Evolutionary conservation across 345 rosid genomes (phyloP).

Genomic region (Boechera retrofracta): DNA sequence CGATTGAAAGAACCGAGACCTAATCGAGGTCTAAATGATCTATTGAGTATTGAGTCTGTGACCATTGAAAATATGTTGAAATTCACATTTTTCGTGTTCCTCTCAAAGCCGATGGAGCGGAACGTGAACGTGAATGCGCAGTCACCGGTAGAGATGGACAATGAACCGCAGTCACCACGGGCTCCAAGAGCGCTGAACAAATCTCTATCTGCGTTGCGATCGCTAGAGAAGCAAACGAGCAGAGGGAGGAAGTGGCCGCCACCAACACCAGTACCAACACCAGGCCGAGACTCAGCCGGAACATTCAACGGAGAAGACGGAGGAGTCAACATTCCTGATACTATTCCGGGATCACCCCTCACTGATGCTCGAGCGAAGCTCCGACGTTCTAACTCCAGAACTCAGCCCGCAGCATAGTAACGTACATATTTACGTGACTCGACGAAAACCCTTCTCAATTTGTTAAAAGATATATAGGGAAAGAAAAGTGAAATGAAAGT

Average conservation of each 20-base stretch:
- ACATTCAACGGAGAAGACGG: constrained; percentile 41
- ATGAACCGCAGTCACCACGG: constrained; percentile 23
- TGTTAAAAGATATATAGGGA: constrained; percentile 25
- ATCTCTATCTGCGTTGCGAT: constrained; percentile 26
- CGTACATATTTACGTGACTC: constrained; percentile 37
- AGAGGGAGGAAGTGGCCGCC: constrained; percentile 49
- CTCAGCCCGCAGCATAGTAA: constrained; percentile 39
- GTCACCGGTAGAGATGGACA: constrained; percentile 34
- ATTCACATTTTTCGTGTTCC: background rate
- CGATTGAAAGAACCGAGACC: too few relatives aligned
- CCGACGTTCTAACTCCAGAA: constrained; percentile 50
- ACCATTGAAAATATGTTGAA: too few relatives aligned
- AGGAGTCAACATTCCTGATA: constrained; percentile 35
- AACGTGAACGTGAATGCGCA: constrained; percentile 34
- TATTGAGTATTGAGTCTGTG: too few relatives aligned
- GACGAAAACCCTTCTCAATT: background rate
- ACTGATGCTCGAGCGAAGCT: constrained; percentile 54
- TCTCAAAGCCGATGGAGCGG: constrained; percentile 21
- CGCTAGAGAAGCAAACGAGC: constrained; percentile 44
- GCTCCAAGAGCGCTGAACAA: constrained; percentile 39
- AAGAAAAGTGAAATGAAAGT: constrained; percentile 21
- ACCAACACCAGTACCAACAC: constrained; percentile 41
- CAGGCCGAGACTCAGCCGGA: constrained; percentile 43
- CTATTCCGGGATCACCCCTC: constrained; percentile 37
- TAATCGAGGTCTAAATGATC: too few relatives aligned